phyloP scores from a whole-genome alignment of 164 flowering plant species.

The Pachysandra terminalis region DNA sequence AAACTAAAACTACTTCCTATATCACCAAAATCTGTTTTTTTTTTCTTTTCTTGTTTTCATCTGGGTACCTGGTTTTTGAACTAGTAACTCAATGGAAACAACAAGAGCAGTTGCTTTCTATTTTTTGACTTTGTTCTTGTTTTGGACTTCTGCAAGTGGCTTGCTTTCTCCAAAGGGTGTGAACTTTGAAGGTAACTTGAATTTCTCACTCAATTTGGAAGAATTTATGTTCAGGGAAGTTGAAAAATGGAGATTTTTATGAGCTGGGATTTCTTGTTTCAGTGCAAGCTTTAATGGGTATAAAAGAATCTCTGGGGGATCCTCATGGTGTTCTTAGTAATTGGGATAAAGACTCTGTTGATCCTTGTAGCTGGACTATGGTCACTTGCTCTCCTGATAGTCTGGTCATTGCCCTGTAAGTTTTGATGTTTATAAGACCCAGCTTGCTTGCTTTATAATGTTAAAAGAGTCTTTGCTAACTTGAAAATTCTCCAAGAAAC shows the following conservation, averaged over 20 bases:
- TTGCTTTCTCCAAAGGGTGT: conserved; percentile 57
- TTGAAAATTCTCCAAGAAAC: neutral
- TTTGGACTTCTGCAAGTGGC: conserved; percentile 34
- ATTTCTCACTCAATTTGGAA: neutral
- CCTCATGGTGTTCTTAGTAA: conserved; percentile 83
- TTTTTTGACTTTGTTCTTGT: conserved; percentile 25
- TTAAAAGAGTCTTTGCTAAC: neutral
- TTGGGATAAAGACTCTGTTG: conserved; percentile 89
- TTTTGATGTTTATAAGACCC: conserved; percentile 14
- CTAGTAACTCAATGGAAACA: conserved; percentile 13
- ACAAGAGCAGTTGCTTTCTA: conserved; percentile 12
- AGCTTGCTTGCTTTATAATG: neutral
- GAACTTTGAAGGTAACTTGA: conserved; percentile 59
- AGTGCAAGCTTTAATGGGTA: conserved; percentile 93
- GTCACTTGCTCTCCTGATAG: conserved; percentile 78
- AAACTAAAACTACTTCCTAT: neutral
- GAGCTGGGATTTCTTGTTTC: conserved; percentile 17
- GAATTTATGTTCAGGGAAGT: neutral
- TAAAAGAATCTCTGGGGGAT: conserved; percentile 57
- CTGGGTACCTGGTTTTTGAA: conserved; percentile 4
- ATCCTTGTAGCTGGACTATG: conserved; percentile 99
- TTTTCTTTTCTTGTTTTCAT: no score
- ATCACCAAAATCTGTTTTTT: conserved; percentile 9
- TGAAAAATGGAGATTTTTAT: conserved; percentile 3
- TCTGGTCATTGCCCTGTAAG: conserved; percentile 80